A percentile compares a stretch with the other conserved stretches of the same genome.
These are phyloP conservation scores for Lipomyces starkeyi DNA, from an alignment of 805 yeast species.

Conservation along the genomic window DNA sequence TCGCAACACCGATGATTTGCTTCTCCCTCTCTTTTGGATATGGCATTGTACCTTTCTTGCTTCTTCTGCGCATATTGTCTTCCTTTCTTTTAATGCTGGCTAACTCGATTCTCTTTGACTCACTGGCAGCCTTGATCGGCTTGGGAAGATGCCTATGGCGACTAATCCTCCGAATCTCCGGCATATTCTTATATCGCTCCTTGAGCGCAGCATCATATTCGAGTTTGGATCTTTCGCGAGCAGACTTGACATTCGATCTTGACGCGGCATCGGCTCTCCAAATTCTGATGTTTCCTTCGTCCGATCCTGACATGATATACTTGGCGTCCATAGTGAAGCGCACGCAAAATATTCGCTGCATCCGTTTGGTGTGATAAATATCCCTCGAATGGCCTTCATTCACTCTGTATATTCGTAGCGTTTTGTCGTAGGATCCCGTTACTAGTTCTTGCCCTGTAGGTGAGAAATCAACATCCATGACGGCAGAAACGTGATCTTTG, in stretches of 20 bases:
- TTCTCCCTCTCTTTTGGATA: constrained; percentile 74
- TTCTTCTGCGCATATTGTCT: constrained; percentile 79
- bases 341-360: constrained; percentile 91
- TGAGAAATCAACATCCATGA: constrained; percentile 90
- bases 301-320: constrained; percentile 88
- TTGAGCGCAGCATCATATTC: constrained; percentile 92
- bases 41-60: constrained; percentile 55
- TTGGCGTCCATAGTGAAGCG: constrained; percentile 87
- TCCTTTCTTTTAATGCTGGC: constrained; percentile 79
- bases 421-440: constrained; percentile 93
- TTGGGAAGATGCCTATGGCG: constrained; percentile 92
- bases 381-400: constrained; percentile 92
- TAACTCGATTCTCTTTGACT: constrained; percentile 77
- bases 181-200: constrained; percentile 94
- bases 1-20: constrained; percentile 75
- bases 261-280: constrained; percentile 93
- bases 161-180: constrained; percentile 87
- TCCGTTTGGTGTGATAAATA: constrained; percentile 93
- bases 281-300: constrained; percentile 91
- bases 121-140: constrained; percentile 85
- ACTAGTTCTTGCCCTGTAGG: constrained; percentile 98
- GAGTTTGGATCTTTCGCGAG: constrained; percentile 78
- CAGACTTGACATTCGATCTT: constrained; percentile 77
- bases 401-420: constrained; percentile 77
- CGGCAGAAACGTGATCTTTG: constrained; percentile 96